phyloP scores from a whole-genome alignment of 2,329 filamentous ascomycete genomes.

The Trichoderma oligosporum region DNA sequence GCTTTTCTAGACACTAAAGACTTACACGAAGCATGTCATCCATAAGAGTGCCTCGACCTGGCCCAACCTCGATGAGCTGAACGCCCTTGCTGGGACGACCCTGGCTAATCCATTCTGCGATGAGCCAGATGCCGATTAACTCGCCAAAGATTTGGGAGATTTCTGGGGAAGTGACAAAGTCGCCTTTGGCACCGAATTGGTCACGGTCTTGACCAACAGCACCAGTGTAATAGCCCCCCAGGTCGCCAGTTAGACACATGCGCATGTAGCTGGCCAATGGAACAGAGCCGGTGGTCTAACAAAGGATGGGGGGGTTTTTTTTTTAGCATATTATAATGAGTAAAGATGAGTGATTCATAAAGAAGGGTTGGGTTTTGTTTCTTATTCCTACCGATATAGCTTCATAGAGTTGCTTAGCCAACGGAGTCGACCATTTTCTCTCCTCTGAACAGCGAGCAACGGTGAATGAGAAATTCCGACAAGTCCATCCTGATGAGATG shows the following conservation, averaged over 20 bases:
- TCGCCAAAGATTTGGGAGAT: constrained; percentile 98
- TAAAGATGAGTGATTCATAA: neutral
- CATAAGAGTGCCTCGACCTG: constrained; percentile 93
- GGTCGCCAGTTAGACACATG: constrained; percentile 88
- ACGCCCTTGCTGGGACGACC: constrained; percentile 69
- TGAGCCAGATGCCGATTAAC: constrained; percentile 88
- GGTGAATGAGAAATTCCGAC: constrained; percentile 29
- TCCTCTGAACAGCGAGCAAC: constrained; percentile 31
- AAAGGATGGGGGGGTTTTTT: too few relatives aligned
- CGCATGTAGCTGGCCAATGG: constrained; percentile 96
- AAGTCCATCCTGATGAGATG: neutral
- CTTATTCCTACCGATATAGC: constrained; percentile 75
- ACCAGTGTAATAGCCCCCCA: constrained; percentile 91
- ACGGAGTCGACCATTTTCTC: constrained; percentile 83
- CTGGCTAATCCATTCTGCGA: constrained; percentile 95
- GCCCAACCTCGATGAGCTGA: constrained; percentile 89
- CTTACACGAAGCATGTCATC: constrained; percentile 86
- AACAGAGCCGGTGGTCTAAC: constrained; percentile 75
- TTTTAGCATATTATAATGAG: neutral
- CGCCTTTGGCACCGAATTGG: constrained; percentile 87
- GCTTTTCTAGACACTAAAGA: neutral
- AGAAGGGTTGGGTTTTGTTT: neutral
- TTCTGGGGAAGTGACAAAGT: constrained; percentile 96
- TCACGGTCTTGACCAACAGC: constrained; percentile 65
- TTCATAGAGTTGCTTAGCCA: constrained; percentile 81